A percentile compares a stretch with the other conserved stretches of the same genome.
phyloP scores from a whole-genome alignment of 83 land plant species.

The Isoetes engelmannii region DNA sequence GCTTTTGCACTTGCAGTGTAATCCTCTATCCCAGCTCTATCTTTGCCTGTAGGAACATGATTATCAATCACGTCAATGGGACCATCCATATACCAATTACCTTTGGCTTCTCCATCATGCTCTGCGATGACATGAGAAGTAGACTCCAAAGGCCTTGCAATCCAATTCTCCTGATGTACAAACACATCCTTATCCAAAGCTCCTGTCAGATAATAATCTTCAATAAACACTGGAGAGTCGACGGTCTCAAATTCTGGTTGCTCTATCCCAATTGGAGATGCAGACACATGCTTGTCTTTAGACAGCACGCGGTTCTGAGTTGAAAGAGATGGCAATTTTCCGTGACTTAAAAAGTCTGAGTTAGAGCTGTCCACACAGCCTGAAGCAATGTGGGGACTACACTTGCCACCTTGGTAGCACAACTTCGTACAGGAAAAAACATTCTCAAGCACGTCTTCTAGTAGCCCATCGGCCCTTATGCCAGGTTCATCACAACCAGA shows the following conservation, averaged over 20 bases:
- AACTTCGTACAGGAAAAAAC: conserved; percentile 27
- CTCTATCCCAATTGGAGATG: background rate
- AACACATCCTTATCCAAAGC: background rate
- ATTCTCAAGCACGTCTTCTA: conserved; percentile 64
- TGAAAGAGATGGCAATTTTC: background rate
- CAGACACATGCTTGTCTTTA: conserved; percentile 1
- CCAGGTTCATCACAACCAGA: background rate
- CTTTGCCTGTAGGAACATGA: conserved; percentile 41
- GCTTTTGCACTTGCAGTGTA: background rate
- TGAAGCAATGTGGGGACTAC: conserved; percentile 4
- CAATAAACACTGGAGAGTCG: conserved; percentile 14
- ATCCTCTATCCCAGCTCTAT: background rate
- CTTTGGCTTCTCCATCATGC: conserved; percentile 21
- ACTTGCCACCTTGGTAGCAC: background rate
- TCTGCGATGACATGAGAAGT: background rate
- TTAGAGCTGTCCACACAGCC: background rate
- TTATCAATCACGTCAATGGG: conserved; percentile 47
- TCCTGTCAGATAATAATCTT: conserved; percentile 22
- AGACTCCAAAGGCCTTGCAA: no score
- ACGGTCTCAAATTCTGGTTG: conserved; percentile 3
- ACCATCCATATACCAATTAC: conserved; percentile 66
- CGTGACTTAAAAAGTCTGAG: background rate
- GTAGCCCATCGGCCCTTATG: conserved; percentile 28
- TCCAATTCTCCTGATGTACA: no score
- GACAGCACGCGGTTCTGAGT: conserved; percentile 5